Conservation (phyloP, 2,329 filamentous ascomycete species). For the Penicillium sp. region DNA sequence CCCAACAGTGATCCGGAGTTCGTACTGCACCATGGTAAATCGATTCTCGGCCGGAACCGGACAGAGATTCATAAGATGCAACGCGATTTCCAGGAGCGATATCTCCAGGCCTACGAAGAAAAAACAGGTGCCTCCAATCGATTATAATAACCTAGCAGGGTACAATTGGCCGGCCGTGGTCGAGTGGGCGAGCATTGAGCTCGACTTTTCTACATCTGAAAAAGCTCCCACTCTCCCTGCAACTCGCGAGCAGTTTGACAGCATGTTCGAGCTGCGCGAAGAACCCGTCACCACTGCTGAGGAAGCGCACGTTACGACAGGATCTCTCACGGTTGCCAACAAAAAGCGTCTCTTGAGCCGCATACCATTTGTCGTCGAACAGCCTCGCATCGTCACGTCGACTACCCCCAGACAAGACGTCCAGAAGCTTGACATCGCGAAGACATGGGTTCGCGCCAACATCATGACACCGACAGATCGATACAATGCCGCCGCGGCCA, state of each 20-base stretch:
- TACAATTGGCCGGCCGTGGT: slow-evolving; percentile 51
- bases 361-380: slow-evolving; percentile 35
- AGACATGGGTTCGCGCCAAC: slow-evolving; percentile 52
- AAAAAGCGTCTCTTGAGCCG: slow-evolving; percentile 37
- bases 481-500: slow-evolving; percentile 42
- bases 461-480: slow-evolving; percentile 44
- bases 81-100: slow-evolving; percentile 48
- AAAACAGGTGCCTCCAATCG: slow-evolving; percentile 44
- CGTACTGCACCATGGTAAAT: slow-evolving; percentile 42
- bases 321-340: slow-evolving; percentile 32
- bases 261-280: slow-evolving; percentile 43
- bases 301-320: slow-evolving; percentile 36
- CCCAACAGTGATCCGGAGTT: slow-evolving; percentile 40
- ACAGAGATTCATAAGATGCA: slow-evolving; percentile 47
- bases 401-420: slow-evolving; percentile 19
- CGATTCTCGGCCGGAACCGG: slow-evolving; percentile 38
- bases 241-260: slow-evolving; percentile 43
- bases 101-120: slow-evolving; percentile 47
- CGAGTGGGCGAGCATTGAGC: slow-evolving; percentile 46
- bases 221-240: slow-evolving; percentile 46
- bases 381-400: slow-evolving; percentile 2
- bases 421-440: slow-evolving; percentile 38
- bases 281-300: slow-evolving; percentile 33
- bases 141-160: slow-evolving; percentile 43
- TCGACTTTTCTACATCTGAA: slow-evolving; percentile 41